Percentiles rank a stretch among this genome's conserved stretches.
Conservation (phyloP, 345 rosid genomes). For the Boechera stricta region DNA sequence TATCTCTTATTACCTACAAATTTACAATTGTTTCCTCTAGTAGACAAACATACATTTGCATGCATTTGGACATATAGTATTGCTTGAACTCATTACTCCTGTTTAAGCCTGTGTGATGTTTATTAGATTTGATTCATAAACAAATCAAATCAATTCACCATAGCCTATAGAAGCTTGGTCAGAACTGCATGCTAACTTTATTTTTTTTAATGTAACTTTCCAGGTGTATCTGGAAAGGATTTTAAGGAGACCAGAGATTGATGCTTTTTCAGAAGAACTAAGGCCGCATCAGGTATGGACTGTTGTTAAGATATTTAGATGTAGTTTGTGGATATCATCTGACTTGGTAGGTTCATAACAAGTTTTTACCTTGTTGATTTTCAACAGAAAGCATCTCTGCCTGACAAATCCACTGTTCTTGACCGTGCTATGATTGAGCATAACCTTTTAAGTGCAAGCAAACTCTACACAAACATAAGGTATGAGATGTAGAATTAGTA, state of each 20-base stretch:
- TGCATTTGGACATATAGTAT: constrained; percentile 21
- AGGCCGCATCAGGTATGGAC: constrained; percentile 87
- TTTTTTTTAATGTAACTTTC: constrained; percentile 24
- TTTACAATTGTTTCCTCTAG: constrained; percentile 16
- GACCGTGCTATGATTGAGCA: constrained; percentile 99
- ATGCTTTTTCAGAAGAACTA: constrained; percentile 89
- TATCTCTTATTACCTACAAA: constrained; percentile 20
- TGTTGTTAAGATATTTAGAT: constrained; percentile 9
- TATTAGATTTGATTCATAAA: background rate
- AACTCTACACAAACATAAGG: constrained; percentile 97
- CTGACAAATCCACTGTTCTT: constrained; percentile 93
- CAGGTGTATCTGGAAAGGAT: constrained; percentile 97
- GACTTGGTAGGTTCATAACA: background rate
- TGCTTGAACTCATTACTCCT: constrained; percentile 1
- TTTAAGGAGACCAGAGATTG: constrained; percentile 92
- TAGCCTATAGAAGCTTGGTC: constrained; percentile 27
- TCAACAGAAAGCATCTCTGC: constrained; percentile 85
- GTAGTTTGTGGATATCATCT: constrained; percentile 19
- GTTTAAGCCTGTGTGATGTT: constrained; percentile 11
- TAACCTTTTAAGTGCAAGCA: constrained; percentile 95
- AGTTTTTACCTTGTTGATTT: constrained; percentile 32
- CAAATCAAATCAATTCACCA: background rate
- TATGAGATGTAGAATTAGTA: constrained; percentile 34
- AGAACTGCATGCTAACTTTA: constrained; percentile 23
- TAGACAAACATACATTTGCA: background rate